A percentile compares a stretch with the other conserved stretches of the same genome.
Conservation (phyloP, 192 early-diverging fungal species). For the Coemansia umbellata region DNA sequence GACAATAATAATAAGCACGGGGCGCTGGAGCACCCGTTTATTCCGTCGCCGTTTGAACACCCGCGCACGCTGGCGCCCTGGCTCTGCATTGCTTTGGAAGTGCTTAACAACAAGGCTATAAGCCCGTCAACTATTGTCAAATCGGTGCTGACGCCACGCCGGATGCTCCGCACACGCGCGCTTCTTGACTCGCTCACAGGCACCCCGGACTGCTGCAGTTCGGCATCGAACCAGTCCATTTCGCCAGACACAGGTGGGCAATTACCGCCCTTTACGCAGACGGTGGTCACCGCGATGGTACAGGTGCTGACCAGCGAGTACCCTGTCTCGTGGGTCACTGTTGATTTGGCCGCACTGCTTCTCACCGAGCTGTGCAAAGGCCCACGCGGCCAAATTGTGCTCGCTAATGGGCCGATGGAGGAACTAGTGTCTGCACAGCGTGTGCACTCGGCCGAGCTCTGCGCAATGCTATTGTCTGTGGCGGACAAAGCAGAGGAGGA, state of each 20-base stretch:
- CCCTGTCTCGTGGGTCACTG: conserved; percentile 27
- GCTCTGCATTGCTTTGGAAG: conserved; percentile 31
- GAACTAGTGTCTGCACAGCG: conserved; percentile 16
- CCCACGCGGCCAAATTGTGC: conserved; percentile 10
- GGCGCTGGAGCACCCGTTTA: conserved; percentile 18
- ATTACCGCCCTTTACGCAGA: conserved; percentile 22
- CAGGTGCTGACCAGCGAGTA: conserved; percentile 32
- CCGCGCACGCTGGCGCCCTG: conserved; percentile 44
- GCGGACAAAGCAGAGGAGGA: not conserved
- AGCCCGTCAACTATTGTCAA: conserved; percentile 39
- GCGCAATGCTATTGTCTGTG: conserved; percentile 19
- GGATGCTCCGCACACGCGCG: conserved; percentile 44
- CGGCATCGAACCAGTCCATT: conserved; percentile 9
- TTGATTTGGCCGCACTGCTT: conserved; percentile 30
- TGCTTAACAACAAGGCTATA: conserved; percentile 49
- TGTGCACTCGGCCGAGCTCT: conserved; percentile 32
- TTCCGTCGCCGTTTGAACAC: conserved; percentile 35
- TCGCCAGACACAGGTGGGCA: not conserved
- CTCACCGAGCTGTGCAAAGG: conserved; percentile 19
- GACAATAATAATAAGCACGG: not conserved
- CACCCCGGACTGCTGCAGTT: conserved; percentile 27
- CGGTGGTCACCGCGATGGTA: conserved; percentile 22
- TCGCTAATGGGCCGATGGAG: conserved; percentile 21
- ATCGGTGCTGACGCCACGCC: conserved; percentile 39
- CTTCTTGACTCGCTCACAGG: conserved; percentile 46